These are phyloP conservation scores for Coniella lustricola DNA, from an alignment of 2,329 filamentous ascomycete genomes.

Conservation along the genomic window DNA sequence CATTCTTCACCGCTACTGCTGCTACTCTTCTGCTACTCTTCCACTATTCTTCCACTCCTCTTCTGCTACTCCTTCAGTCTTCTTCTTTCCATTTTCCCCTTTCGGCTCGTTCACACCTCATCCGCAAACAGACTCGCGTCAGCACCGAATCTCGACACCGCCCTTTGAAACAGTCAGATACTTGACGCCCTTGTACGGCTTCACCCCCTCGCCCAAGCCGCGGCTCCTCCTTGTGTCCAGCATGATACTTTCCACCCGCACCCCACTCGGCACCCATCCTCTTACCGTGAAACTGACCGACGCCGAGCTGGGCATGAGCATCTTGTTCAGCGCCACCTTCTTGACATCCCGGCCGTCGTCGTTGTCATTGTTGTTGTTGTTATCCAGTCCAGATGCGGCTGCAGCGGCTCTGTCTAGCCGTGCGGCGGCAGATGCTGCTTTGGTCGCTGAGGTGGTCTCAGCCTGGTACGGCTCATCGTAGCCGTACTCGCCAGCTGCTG, in stretches of 20 bases:
- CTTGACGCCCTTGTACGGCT: conserved; percentile 97
- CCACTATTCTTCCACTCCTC: too few relatives aligned
- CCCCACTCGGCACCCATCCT: conserved; percentile 61
- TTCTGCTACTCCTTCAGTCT: too few relatives aligned
- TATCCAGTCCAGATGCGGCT: conserved; percentile 28
- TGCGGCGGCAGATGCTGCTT: too few relatives aligned
- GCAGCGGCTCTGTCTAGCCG: background rate
- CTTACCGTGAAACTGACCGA: conserved; percentile 65
- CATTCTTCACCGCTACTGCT: background rate
- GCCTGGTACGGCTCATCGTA: conserved; percentile 53
- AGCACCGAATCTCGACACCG: conserved; percentile 58
- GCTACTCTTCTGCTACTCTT: too few relatives aligned
- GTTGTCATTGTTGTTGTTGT: conserved; percentile 23
- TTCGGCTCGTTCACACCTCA: too few relatives aligned
- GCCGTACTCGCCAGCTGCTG: conserved; percentile 33
- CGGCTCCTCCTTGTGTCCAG: conserved; percentile 72
- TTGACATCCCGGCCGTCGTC: conserved; percentile 44
- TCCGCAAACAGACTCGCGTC: conserved; percentile 1
- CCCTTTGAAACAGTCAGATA: conserved; percentile 74
- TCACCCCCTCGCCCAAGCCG: conserved; percentile 79
- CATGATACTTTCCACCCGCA: conserved; percentile 61
- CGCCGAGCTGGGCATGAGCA: conserved; percentile 73
- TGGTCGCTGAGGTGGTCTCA: conserved; percentile 15
- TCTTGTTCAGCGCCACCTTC: conserved; percentile 61
- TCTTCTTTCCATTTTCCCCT: too few relatives aligned